Evolutionary conservation across 2,329 filamentous ascomycete genomes (phyloP).

Genomic region (Aspergillus persii): DNA sequence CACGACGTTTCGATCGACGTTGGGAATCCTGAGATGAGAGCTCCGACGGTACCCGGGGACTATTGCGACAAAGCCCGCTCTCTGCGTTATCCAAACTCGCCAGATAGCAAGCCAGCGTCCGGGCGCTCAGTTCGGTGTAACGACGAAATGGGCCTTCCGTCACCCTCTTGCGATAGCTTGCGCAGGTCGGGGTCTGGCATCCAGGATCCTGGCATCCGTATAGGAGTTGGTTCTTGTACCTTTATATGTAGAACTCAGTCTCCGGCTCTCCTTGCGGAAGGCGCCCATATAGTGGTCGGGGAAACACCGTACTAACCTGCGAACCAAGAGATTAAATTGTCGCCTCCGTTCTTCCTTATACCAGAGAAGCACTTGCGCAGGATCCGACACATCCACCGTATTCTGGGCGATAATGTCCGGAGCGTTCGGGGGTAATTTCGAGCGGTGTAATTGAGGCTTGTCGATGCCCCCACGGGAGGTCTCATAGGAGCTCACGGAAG

Average conservation of each 20-base stretch:
- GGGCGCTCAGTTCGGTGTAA: slow-evolving; percentile 78
- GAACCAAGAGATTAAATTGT: slow-evolving; percentile 60
- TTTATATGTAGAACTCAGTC: slow-evolving; percentile 34
- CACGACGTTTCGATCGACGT: slow-evolving; percentile 32
- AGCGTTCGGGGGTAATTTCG: slow-evolving; percentile 41
- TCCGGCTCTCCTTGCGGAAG: background rate
- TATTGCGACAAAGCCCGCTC: slow-evolving; percentile 62
- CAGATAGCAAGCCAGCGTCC: slow-evolving; percentile 75
- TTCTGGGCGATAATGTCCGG: slow-evolving; percentile 40
- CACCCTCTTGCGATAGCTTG: slow-evolving; percentile 70
- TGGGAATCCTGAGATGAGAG: slow-evolving; percentile 24
- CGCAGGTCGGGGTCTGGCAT: slow-evolving; percentile 75
- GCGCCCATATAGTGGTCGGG: slow-evolving; percentile 6
- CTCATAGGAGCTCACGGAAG: slow-evolving; percentile 34
- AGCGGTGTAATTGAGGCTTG: slow-evolving; percentile 30
- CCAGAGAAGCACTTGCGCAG: slow-evolving; percentile 37
- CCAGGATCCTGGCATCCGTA: slow-evolving; percentile 69
- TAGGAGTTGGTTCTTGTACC: slow-evolving; percentile 78
- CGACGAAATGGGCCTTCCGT: slow-evolving; percentile 69
- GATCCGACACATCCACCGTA: slow-evolving; percentile 39
- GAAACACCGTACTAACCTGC: slow-evolving; percentile 53
- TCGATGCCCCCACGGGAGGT: slow-evolving; percentile 27
- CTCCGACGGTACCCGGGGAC: slow-evolving; percentile 29
- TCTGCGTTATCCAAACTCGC: slow-evolving; percentile 78
- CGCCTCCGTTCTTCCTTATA: slow-evolving; percentile 41